Evolutionary conservation across 2,329 filamentous ascomycete genomes (phyloP).

Genomic region (Colletotrichum acutatum): DNA sequence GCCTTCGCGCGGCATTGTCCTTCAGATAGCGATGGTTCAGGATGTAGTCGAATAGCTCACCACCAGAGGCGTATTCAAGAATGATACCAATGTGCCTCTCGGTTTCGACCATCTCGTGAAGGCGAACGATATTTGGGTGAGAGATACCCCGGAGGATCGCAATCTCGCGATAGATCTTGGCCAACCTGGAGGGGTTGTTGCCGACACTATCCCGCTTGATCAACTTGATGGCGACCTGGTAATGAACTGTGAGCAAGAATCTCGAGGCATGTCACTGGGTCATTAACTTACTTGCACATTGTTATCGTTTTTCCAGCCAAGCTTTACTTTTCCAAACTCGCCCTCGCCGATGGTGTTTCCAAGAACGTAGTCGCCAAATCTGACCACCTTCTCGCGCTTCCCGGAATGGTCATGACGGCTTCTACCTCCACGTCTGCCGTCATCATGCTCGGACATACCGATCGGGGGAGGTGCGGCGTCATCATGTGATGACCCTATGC

Average conservation of each 20-base stretch:
- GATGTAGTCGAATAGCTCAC: slow-evolving; percentile 98
- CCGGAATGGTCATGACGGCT: slow-evolving; percentile 69
- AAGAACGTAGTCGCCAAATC: slow-evolving; percentile 95
- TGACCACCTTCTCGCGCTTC: slow-evolving; percentile 74
- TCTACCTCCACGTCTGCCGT: slow-evolving; percentile 60
- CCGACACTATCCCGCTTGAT: slow-evolving; percentile 93
- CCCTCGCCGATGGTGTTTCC: slow-evolving; percentile 97
- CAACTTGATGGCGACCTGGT: slow-evolving; percentile 93
- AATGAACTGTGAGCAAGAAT: slow-evolving; percentile 33
- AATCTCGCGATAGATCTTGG: slow-evolving; percentile 98
- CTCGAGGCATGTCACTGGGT: neutral
- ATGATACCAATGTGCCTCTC: slow-evolving; percentile 98
- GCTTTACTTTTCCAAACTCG: slow-evolving; percentile 98
- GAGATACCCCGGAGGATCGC: slow-evolving; percentile 87
- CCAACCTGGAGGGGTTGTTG: slow-evolving; percentile 86
- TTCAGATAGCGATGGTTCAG: slow-evolving; percentile 96
- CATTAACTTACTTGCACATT: slow-evolving; percentile 53
- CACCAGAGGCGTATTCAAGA: slow-evolving; percentile 96
- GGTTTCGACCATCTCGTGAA: slow-evolving; percentile 99
- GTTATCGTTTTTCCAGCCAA: slow-evolving; percentile 51
- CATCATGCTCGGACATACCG: slow-evolving; percentile 55
- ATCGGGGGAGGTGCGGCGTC: slow-evolving; percentile 58
- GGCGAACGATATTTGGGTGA: slow-evolving; percentile 94
- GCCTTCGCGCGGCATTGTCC: slow-evolving; percentile 86
- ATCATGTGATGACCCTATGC: slow-evolving; percentile 49